Conservation (phyloP, 2,329 filamentous ascomycete genomes). For the Stylonectria norvegica region DNA sequence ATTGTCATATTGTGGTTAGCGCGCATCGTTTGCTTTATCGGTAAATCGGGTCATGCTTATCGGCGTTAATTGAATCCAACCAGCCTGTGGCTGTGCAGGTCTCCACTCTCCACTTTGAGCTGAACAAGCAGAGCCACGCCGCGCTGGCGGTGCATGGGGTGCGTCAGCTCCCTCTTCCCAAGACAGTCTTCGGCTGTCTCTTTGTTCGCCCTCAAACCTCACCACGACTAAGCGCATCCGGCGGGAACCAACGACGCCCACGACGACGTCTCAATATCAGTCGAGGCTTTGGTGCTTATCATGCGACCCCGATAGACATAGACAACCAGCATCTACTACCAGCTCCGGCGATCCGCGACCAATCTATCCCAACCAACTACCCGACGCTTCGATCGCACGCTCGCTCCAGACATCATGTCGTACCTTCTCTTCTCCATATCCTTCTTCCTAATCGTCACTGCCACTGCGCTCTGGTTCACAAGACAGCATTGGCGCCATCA, state of each 20-base stretch:
- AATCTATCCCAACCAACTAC: slow-evolving; percentile 2
- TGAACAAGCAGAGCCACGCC: slow-evolving; percentile 15
- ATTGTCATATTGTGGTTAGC: slow-evolving; percentile 30
- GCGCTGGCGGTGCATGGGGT: slow-evolving; percentile 10
- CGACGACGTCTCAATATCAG: slow-evolving; percentile 4
- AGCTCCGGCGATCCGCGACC: slow-evolving; percentile 5
- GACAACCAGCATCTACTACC: not conserved
- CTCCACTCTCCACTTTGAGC: too few relatives aligned
- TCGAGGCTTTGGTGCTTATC: not conserved
- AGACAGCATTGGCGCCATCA: slow-evolving; percentile 72
- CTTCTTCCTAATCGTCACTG: slow-evolving; percentile 66
- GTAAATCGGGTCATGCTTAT: slow-evolving; percentile 19
- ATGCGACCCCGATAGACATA: slow-evolving; percentile 8
- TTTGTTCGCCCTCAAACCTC: not conserved
- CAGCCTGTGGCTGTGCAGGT: slow-evolving; percentile 21
- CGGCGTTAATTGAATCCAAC: slow-evolving; percentile 17
- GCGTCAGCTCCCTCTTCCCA: slow-evolving; percentile 21
- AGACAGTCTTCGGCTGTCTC: slow-evolving; percentile 11
- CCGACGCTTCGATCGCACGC: slow-evolving; percentile 1
- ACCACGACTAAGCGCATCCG: slow-evolving; percentile 7
- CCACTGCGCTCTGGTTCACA: slow-evolving; percentile 77
- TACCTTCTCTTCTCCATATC: slow-evolving; percentile 78
- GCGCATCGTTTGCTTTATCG: slow-evolving; percentile 9
- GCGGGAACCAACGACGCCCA: slow-evolving; percentile 6
- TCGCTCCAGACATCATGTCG: slow-evolving; percentile 52